Percentiles rank a stretch among this genome's conserved stretches.
These are phyloP conservation scores for Prunus yedoensis DNA, from an alignment of 331 rosid species.

Conservation along the genomic window DNA sequence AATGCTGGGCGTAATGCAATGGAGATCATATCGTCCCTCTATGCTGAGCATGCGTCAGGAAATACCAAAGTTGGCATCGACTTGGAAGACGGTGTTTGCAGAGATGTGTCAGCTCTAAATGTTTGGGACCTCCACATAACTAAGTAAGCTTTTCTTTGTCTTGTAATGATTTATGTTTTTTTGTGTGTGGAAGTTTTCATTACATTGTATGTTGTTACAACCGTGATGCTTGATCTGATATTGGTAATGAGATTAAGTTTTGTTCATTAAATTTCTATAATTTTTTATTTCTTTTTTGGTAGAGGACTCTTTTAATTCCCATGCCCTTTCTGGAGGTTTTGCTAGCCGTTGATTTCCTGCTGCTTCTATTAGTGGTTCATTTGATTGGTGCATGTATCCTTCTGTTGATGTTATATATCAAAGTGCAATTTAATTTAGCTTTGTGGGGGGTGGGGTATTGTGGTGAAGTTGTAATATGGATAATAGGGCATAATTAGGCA, in stretches of 20 bases:
- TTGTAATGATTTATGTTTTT: background rate
- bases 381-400: background rate
- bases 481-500: background rate
- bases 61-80: slow-evolving; percentile 83
- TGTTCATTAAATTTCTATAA: background rate
- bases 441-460: background rate
- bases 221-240: background rate
- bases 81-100: slow-evolving; percentile 75
- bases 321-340: background rate
- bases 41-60: slow-evolving; percentile 93
- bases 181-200: no score
- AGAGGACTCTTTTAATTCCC: background rate
- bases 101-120: slow-evolving; percentile 57
- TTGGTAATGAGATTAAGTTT: background rate
- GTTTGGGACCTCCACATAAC: slow-evolving; percentile 92
- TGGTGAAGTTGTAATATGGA: background rate
- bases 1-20: slow-evolving; percentile 95
- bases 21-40: slow-evolving; percentile 90
- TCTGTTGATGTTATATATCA: background rate
- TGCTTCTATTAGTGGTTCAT: background rate
- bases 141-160: slow-evolving; percentile 51
- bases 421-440: background rate
- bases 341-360: background rate
- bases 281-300: background rate
- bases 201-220: background rate